A percentile compares a stretch with the other conserved stretches of the same genome.
Evolutionary conservation across 768 basidiomycete species (phyloP).

Genomic region (Calocybe indica): DNA sequence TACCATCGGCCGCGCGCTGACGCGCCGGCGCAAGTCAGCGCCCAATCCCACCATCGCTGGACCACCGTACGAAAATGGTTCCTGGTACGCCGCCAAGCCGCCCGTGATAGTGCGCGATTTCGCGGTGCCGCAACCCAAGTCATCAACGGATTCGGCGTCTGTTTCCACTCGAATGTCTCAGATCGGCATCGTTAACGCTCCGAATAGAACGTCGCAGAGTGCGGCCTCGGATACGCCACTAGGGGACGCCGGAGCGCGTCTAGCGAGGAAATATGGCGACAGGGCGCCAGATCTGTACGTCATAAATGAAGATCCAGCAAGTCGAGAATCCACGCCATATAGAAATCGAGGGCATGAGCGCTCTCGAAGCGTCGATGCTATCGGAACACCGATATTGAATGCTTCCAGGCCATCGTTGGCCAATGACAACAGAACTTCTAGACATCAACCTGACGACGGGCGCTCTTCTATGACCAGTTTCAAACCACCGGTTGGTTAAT

Average conservation of each 20-base stretch:
- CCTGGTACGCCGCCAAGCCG: slow-evolving; percentile 25
- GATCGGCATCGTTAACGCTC: slow-evolving; percentile 26
- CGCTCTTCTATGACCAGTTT: too few relatives aligned
- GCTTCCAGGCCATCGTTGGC: too few relatives aligned
- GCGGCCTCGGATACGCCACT: slow-evolving; percentile 12
- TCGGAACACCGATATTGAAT: too few relatives aligned
- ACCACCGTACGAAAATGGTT: slow-evolving; percentile 7
- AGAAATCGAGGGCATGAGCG: too few relatives aligned
- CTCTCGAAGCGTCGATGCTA: too few relatives aligned
- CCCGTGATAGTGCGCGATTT: slow-evolving; percentile 15
- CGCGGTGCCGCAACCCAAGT: slow-evolving; percentile 13
- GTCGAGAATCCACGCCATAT: slow-evolving; percentile 19
- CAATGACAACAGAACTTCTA: too few relatives aligned
- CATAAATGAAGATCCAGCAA: slow-evolving; percentile 34
- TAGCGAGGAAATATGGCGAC: slow-evolving; percentile 16
- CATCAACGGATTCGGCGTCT: slow-evolving; percentile 16
- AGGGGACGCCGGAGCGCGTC: slow-evolving; percentile 13
- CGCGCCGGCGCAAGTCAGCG: slow-evolving; percentile 5
- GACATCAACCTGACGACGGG: too few relatives aligned
- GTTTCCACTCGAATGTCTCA: slow-evolving; percentile 29
- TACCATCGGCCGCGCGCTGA: slow-evolving; percentile 22
- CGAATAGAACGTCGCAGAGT: slow-evolving; percentile 8
- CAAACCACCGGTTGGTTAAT: too few relatives aligned
- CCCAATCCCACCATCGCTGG: slow-evolving; percentile 7
- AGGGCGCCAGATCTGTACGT: slow-evolving; percentile 24